A percentile compares a stretch with the other conserved stretches of the same genome.
These are phyloP conservation scores for Suillus subluteus DNA, from an alignment of 768 basidiomycete genomes.

Conservation along the genomic window DNA sequence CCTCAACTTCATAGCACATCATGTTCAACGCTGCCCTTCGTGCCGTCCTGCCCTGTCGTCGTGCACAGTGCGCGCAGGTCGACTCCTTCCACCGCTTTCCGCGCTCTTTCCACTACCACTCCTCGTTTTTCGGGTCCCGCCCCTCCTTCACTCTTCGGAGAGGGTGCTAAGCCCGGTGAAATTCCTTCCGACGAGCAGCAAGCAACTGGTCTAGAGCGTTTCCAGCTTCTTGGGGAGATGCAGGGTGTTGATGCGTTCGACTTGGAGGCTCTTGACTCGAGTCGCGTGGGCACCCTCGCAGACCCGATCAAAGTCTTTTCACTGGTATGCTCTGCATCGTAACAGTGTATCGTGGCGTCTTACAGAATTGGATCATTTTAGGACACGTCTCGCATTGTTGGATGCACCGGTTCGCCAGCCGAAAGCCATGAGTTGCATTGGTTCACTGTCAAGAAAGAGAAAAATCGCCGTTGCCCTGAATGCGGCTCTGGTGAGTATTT, in stretches of 20 bases:
- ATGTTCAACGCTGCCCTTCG: slow-evolving; percentile 35
- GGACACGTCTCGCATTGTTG: slow-evolving; percentile 84
- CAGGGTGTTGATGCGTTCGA: slow-evolving; percentile 93
- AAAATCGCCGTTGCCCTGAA: slow-evolving; percentile 83
- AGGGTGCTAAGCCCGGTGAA: slow-evolving; percentile 71
- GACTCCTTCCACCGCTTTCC: slow-evolving; percentile 37
- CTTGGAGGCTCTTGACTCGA: slow-evolving; percentile 79
- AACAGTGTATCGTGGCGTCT: slow-evolving; percentile 2
- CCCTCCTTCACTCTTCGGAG: slow-evolving; percentile 69
- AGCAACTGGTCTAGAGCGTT: slow-evolving; percentile 95
- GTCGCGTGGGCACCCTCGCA: slow-evolving; percentile 83
- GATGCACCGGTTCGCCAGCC: slow-evolving; percentile 93
- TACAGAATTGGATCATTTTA: slow-evolving; percentile 31
- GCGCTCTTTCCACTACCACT: slow-evolving; percentile 63
- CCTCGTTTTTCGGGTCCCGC: slow-evolving; percentile 60
- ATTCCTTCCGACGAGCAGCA: slow-evolving; percentile 88
- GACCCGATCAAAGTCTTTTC: slow-evolving; percentile 89
- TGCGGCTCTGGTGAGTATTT: slow-evolving; percentile 82
- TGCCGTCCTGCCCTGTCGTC: slow-evolving; percentile 30
- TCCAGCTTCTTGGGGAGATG: slow-evolving; percentile 87
- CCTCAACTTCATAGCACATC: slow-evolving; percentile 18
- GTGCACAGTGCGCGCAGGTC: slow-evolving; percentile 23
- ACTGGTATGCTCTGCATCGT: slow-evolving; percentile 58
- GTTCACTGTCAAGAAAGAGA: slow-evolving; percentile 70
- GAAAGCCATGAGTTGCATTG: slow-evolving; percentile 95